phyloP scores from a whole-genome alignment of 352 stramenopile species.

The Globisporangium nodosum region DNA sequence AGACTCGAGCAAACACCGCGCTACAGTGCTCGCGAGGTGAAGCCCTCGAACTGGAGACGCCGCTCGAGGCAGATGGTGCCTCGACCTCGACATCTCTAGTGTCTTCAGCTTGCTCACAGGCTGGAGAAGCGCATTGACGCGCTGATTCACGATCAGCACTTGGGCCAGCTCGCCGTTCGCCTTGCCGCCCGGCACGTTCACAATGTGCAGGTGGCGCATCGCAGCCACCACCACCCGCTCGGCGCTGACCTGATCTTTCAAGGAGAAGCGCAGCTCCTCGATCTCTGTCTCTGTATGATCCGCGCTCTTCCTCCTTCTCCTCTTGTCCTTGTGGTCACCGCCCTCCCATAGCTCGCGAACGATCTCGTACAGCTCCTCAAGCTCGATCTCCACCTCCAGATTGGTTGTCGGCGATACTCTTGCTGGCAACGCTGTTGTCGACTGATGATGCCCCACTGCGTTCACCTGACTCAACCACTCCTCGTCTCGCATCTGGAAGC shows the following conservation, averaged over 20 bases:
- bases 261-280: background rate
- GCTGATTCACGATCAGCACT: slow-evolving; percentile 32
- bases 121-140: slow-evolving; percentile 23
- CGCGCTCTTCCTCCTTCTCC: background rate
- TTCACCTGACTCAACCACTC: background rate
- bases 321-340: background rate
- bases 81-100: slow-evolving; percentile 13
- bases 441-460: background rate
- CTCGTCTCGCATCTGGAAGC: slow-evolving; percentile 27
- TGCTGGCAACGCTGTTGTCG: background rate
- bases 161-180: slow-evolving; percentile 8
- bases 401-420: slow-evolving; percentile 4
- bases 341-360: slow-evolving; percentile 9
- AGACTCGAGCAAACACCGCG: slow-evolving; percentile 28
- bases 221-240: slow-evolving; percentile 28
- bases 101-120: background rate
- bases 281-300: background rate
- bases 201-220: slow-evolving; percentile 35
- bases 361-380: slow-evolving; percentile 26
- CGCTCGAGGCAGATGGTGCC: slow-evolving; percentile 11
- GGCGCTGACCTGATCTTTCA: slow-evolving; percentile 19
- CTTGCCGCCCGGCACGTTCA: slow-evolving; percentile 20
- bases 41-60: slow-evolving; percentile 11
- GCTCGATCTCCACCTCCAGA: slow-evolving; percentile 20
- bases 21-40: background rate